These are phyloP conservation scores for Dactylorhiza incarnata DNA, from an alignment of 106 monocot species.

Conservation along the genomic window DNA sequence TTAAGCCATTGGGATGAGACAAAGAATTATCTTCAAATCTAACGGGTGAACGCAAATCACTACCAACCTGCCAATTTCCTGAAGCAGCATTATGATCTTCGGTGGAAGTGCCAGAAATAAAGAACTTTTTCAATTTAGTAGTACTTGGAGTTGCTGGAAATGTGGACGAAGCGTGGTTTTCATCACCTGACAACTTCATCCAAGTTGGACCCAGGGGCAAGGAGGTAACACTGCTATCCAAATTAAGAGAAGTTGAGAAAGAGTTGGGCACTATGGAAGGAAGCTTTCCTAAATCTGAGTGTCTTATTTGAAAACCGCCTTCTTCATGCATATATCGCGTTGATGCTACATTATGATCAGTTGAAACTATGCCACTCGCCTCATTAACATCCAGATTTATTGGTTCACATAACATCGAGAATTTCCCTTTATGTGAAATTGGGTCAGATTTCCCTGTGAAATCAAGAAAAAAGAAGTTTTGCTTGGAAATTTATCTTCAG, in stretches of 20 bases:
- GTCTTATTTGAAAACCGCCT: constrained; percentile 1
- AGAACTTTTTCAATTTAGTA: neutral
- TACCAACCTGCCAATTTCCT: neutral
- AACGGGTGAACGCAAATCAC: neutral
- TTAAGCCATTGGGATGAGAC: constrained; percentile 10
- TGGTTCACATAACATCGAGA: constrained; percentile 14
- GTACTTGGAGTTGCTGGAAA: neutral
- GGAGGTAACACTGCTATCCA: constrained; percentile 10
- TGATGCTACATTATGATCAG: constrained; percentile 10
- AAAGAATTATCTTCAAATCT: neutral
- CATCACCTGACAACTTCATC: constrained; percentile 10
- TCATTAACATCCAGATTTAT: constrained; percentile 11
- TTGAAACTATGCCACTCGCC: constrained; percentile 11
- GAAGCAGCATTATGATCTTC: neutral
- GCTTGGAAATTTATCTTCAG: neutral
- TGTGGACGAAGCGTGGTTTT: neutral
- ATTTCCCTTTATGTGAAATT: constrained; percentile 5
- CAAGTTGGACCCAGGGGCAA: constrained; percentile 10
- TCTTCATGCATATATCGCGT: constrained; percentile 24
- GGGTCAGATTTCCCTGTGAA: constrained; percentile 5
- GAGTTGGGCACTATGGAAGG: constrained; percentile 5
- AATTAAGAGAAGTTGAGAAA: constrained; percentile 10
- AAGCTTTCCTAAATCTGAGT: neutral
- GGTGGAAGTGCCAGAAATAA: neutral
- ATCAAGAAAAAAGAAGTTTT: neutral